Conservation (phyloP, 2,329 filamentous ascomycete genomes). For the Hymenoscyphus scutula region DNA sequence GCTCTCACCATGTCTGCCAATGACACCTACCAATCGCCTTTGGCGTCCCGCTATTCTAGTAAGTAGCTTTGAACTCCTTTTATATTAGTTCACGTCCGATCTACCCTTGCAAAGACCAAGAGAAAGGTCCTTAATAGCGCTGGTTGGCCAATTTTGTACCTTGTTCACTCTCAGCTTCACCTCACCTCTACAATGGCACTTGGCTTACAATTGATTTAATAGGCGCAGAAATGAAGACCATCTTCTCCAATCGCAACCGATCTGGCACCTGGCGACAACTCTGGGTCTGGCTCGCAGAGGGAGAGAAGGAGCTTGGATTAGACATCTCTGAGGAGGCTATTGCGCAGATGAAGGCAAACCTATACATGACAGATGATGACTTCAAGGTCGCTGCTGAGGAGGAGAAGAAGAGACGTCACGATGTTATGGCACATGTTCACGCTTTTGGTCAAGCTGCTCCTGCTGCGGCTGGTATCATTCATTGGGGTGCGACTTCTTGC, state of each 20-base stretch:
- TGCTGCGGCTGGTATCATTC: constrained; percentile 77
- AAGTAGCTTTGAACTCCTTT: constrained; percentile 19
- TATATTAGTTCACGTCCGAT: neutral
- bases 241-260: constrained; percentile 76
- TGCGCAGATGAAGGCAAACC: constrained; percentile 67
- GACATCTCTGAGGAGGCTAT: constrained; percentile 72
- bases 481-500: constrained; percentile 52
- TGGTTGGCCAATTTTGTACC: neutral
- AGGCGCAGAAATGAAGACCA: constrained; percentile 64
- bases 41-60: constrained; percentile 68
- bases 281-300: constrained; percentile 81
- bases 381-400: constrained; percentile 72
- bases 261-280: constrained; percentile 69
- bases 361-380: constrained; percentile 70
- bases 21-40: constrained; percentile 64
- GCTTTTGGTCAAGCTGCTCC: constrained; percentile 72
- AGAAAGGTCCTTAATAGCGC: neutral
- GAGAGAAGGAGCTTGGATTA: constrained; percentile 77
- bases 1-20: constrained; percentile 28
- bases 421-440: constrained; percentile 64
- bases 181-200: neutral
- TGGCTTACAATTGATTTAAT: neutral
- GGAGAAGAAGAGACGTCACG: constrained; percentile 68
- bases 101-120: neutral
- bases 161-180: neutral